A percentile compares a stretch with the other conserved stretches of the same genome.
phyloP scores from a whole-genome alignment of 768 basidiomycete species.

The Mycena rosella region DNA sequence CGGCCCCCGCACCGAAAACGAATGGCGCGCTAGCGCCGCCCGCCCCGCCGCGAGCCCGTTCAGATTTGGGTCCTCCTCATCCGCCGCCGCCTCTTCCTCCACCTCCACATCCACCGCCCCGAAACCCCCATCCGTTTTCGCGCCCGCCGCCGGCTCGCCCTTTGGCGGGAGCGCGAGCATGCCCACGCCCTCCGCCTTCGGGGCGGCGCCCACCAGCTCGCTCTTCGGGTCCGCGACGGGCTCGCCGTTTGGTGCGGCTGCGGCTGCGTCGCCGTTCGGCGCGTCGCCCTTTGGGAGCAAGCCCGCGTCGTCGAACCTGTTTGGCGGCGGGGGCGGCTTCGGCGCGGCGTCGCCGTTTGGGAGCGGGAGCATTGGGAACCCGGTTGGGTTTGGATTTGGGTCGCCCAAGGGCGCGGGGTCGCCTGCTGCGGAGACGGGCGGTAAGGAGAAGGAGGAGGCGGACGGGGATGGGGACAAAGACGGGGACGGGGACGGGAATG shows the following conservation, averaged over 20 bases:
- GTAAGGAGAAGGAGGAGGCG: conserved; percentile 32
- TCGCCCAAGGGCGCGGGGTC: conserved; percentile 42
- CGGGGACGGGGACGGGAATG: conserved; percentile 42
- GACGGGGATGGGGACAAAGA: conserved; percentile 40
- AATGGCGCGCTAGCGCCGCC: conserved; percentile 22
- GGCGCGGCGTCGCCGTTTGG: conserved; percentile 32
- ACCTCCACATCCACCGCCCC: conserved; percentile 19
- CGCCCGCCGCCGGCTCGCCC: conserved; percentile 18
- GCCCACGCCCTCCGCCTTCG: background rate
- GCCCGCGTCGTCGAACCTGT: conserved; percentile 27
- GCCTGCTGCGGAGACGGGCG: conserved; percentile 28
- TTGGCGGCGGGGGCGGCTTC: conserved; percentile 12
- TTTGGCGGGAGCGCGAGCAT: conserved; percentile 29
- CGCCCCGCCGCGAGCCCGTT: conserved; percentile 15
- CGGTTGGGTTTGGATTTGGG: conserved; percentile 74
- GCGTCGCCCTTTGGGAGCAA: too few species aligned
- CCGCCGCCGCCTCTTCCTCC: conserved; percentile 17
- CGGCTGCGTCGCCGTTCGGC: conserved; percentile 34
- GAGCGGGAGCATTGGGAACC: conserved; percentile 69
- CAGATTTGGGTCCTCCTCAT: conserved; percentile 18
- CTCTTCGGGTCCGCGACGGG: conserved; percentile 2
- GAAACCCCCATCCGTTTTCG: conserved; percentile 32
- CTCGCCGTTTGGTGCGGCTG: background rate
- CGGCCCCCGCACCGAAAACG: conserved; percentile 29
- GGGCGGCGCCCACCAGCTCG: background rate